These are phyloP conservation scores for Discostella stelligera DNA, from an alignment of 352 stramenopile genomes.

Conservation along the genomic window DNA sequence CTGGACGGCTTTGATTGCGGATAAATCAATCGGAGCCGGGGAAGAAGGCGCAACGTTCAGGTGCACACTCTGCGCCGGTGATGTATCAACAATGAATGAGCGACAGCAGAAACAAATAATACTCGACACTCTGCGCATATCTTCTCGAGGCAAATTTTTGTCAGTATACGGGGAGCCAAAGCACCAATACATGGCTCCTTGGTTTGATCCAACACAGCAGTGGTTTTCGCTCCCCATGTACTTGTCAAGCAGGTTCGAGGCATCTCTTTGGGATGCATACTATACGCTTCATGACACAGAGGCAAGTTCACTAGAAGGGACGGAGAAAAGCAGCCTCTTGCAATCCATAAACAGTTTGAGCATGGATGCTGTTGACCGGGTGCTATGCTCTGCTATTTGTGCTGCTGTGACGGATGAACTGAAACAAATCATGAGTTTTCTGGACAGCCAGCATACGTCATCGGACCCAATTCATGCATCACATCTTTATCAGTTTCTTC, in stretches of 20 bases:
- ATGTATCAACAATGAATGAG: conserved; percentile 25
- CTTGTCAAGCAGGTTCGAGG: conserved; percentile 70
- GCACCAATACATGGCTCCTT: conserved; percentile 52
- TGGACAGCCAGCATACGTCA: background rate
- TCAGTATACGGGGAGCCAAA: conserved; percentile 8
- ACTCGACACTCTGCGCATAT: conserved; percentile 53
- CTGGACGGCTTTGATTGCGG: conserved; percentile 29
- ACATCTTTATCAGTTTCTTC: conserved; percentile 27
- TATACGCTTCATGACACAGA: conserved; percentile 10
- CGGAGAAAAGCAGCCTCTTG: conserved; percentile 19
- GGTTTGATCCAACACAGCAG: conserved; percentile 67
- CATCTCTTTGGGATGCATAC: conserved; percentile 68
- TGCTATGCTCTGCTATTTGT: conserved; percentile 30
- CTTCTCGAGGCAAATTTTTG: conserved; percentile 67
- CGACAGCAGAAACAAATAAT: conserved; percentile 31
- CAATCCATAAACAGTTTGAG: conserved; percentile 27
- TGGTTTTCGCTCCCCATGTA: conserved; percentile 80
- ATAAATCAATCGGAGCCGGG: conserved; percentile 11
- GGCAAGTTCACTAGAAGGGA: background rate
- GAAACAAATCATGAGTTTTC: background rate
- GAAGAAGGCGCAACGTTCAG: conserved; percentile 7
- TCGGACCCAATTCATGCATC: conserved; percentile 11
- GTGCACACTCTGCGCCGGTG: conserved; percentile 20
- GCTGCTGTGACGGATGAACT: conserved; percentile 26
- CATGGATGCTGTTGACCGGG: conserved; percentile 17